Base-by-base conservation (phyloP, 495 filamentous ascomycete species). In the Jackrogersella multiformis region DNA sequence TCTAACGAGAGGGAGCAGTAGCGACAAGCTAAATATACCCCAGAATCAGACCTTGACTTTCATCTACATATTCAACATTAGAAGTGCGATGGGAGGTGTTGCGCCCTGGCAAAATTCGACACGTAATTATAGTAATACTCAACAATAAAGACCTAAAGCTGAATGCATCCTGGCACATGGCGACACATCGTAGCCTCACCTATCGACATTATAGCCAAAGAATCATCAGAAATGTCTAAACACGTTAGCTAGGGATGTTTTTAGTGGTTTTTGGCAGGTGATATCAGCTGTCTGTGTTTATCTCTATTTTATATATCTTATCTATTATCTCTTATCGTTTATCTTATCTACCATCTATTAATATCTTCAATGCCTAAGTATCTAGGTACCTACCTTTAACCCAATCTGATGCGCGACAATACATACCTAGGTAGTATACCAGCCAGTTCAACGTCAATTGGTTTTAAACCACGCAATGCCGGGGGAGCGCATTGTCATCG, bases 401-500 rank as follows among this genome's bases (percentile, higher is more conserved):
- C n/a, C n/a, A n/a, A n/a, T n/a, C n/a, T n/a, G 1, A 30, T 2
- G 15, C 28, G 45, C 23, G 26, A 30, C 44, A 24, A 26, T 23
- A 30, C 7, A 49, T n/a, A n/a, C n/a, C 20, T 3, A 24, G 26
- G 45, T 30, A 16, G 15, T 36, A 21, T 38, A 8, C 8, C 26
- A 16, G 5, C 53, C 42, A 45, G 18, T 34, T 41, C 52, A 24
- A 24, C 26, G 8, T 16, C 62, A 46, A 62, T 61, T 61, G 41
- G 15, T 9, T 13, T 42, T 26, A 20, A 16, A 46, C 30, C 15
- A 42, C 58, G 45, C 59, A 72, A 86, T 86, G 86, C 77, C 80
- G 52, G 76, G 73, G 54, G 72, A 71, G 66, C 74, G 80, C 61
- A 69, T 86, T 30, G 73, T 82, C 28, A 63, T 88, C 38, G 87